Conservation (phyloP, 179 eudicot genomes). For the Vitellaria paradoxa region DNA sequence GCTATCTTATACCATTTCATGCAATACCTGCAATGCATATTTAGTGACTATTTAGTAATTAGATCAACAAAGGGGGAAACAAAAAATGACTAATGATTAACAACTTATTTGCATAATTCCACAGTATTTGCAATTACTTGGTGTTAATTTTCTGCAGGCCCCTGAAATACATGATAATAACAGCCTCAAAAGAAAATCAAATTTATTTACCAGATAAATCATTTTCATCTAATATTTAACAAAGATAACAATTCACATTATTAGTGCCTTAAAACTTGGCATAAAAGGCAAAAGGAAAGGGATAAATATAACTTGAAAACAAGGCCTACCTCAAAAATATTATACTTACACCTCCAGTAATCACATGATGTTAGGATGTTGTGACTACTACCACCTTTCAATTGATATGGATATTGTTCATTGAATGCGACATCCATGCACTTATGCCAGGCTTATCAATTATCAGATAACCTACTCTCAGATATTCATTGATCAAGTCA, state of each 20-base stretch:
- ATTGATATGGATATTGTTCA: background rate
- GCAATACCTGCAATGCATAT: conserved; percentile 64
- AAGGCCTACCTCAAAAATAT: background rate
- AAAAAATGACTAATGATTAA: too few species aligned
- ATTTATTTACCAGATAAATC: background rate
- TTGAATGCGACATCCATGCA: background rate
- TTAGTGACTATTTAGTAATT: background rate
- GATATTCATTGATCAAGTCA: background rate
- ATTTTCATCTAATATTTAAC: background rate
- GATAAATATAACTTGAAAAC: background rate
- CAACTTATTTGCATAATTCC: too few species aligned
- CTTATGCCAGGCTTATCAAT: background rate
- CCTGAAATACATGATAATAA: background rate
- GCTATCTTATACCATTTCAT: conserved; percentile 90
- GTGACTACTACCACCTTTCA: background rate
- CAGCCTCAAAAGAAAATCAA: background rate
- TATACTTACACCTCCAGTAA: background rate
- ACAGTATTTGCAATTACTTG: too few species aligned
- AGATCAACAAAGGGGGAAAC: background rate
- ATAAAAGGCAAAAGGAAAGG: background rate
- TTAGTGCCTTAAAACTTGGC: background rate
- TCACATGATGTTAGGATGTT: background rate
- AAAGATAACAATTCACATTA: background rate
- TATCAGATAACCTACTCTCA: background rate
- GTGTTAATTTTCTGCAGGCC: too few species aligned